Conservation (phyloP, 192 early-diverging fungal species). For the Chytriomyces sp. region DNA sequence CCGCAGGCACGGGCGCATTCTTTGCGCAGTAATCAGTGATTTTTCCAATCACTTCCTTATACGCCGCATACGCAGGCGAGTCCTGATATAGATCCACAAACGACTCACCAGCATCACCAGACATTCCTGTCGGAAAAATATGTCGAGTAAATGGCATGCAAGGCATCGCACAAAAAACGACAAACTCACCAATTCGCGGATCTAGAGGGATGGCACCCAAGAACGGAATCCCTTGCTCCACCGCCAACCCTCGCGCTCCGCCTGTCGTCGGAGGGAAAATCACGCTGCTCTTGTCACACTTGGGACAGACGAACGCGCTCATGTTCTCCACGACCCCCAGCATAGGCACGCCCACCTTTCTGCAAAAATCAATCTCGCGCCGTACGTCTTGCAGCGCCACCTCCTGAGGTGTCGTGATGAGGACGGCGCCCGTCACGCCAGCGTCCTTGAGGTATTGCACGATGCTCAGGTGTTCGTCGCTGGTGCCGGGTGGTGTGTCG, state of each 20-base stretch:
- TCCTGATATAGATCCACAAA: slow-evolving; percentile 88
- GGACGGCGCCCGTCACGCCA: slow-evolving; percentile 77
- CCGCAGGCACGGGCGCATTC: too few species aligned
- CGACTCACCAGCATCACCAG: slow-evolving; percentile 86
- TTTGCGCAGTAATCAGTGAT: background rate
- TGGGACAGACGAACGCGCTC: slow-evolving; percentile 52
- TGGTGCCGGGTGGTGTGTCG: slow-evolving; percentile 97
- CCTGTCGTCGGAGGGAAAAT: slow-evolving; percentile 83
- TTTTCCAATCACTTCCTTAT: slow-evolving; percentile 38
- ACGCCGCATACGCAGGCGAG: slow-evolving; percentile 72
- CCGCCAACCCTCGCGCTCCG: slow-evolving; percentile 87
- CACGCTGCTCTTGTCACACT: slow-evolving; percentile 73
- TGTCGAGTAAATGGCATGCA: background rate
- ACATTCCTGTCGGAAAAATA: too few species aligned
- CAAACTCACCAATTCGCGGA: slow-evolving; percentile 58
- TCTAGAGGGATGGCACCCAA: slow-evolving; percentile 93
- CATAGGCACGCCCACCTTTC: slow-evolving; percentile 51
- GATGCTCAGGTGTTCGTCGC: slow-evolving; percentile 94
- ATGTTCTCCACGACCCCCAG: slow-evolving; percentile 63
- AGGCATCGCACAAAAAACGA: slow-evolving; percentile 6
- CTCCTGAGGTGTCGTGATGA: slow-evolving; percentile 97
- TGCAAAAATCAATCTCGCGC: slow-evolving; percentile 62
- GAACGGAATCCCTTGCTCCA: slow-evolving; percentile 82
- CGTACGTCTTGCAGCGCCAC: slow-evolving; percentile 60
- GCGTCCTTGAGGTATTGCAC: slow-evolving; percentile 85